phyloP scores from a whole-genome alignment of 495 filamentous ascomycete species.

The Parmelia sp. region DNA sequence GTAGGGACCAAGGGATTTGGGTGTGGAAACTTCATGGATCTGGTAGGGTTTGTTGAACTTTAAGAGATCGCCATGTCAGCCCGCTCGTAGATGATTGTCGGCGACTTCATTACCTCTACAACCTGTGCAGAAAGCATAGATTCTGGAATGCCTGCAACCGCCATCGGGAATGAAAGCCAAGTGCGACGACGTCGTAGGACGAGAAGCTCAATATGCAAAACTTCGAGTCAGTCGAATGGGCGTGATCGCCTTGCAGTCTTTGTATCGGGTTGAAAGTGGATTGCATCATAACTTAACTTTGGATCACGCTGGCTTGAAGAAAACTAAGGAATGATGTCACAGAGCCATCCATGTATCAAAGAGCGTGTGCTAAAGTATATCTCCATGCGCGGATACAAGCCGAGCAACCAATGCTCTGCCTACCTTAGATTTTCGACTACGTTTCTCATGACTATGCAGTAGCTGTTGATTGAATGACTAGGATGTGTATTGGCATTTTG shows the following conservation, averaged over 20 bases:
- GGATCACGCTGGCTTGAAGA: neutral
- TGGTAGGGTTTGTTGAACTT: conserved; percentile 48
- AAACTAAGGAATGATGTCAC: neutral
- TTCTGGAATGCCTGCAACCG: conserved; percentile 12
- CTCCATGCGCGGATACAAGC: too few species aligned
- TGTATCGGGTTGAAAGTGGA: neutral
- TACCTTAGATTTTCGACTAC: too few species aligned
- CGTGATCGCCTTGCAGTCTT: neutral
- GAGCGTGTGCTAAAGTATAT: too few species aligned
- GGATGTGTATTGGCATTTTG: too few species aligned
- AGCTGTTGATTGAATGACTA: too few species aligned
- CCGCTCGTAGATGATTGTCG: neutral
- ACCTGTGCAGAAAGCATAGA: conserved; percentile 21
- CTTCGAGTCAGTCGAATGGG: neutral
- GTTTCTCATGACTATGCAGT: too few species aligned
- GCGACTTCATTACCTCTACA: conserved; percentile 13
- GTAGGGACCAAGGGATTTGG: conserved; percentile 36
- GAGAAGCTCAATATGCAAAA: neutral
- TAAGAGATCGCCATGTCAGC: neutral
- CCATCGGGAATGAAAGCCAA: neutral
- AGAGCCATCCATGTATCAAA: too few species aligned
- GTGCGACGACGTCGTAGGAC: neutral
- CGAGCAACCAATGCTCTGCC: neutral
- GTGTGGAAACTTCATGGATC: conserved; percentile 43
- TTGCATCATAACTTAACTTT: neutral